A percentile compares a stretch with the other conserved stretches of the same genome.
phyloP scores from a whole-genome alignment of 805 yeast species.

The Pichia heedii region DNA sequence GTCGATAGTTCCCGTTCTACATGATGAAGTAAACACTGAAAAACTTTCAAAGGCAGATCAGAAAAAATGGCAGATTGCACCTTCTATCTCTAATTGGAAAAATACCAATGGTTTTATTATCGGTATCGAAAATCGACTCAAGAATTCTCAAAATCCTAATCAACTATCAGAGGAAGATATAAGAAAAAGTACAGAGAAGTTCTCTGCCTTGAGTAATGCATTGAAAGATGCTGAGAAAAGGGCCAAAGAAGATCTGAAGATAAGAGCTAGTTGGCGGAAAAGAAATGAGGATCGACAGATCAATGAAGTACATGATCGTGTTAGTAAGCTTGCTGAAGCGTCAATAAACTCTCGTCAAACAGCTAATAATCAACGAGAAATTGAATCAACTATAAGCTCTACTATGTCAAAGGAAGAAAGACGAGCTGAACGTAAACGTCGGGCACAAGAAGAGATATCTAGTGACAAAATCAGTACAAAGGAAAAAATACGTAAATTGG shows the following conservation, averaged over 20 bases:
- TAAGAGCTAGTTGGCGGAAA: conserved; percentile 44
- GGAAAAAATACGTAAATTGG: conserved; percentile 33
- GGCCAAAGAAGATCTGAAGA: conserved; percentile 47
- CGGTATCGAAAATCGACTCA: conserved; percentile 67
- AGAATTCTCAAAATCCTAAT: conserved; percentile 31
- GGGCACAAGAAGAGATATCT: conserved; percentile 39
- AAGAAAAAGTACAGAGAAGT: conserved; percentile 37
- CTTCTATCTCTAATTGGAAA: conserved; percentile 92
- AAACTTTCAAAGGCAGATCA: conserved; percentile 63
- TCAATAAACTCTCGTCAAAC: conserved; percentile 27
- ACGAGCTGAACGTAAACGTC: conserved; percentile 36
- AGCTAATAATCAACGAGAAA: background rate
- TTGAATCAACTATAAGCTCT: conserved; percentile 6
- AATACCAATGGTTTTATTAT: conserved; percentile 86
- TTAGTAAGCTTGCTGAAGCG: conserved; percentile 40
- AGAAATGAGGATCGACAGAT: conserved; percentile 27
- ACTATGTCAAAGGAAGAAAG: conserved; percentile 29
- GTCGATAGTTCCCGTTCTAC: conserved; percentile 52
- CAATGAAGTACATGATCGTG: conserved; percentile 40
- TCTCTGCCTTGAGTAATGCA: conserved; percentile 60
- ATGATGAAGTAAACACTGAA: conserved; percentile 41
- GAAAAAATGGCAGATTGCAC: conserved; percentile 78
- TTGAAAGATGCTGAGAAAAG: conserved; percentile 57
- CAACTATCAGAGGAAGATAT: conserved; percentile 21
- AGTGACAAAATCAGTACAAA: conserved; percentile 37